Conservation (phyloP, 441 rosid genomes). For the Capsella rubella region DNA sequence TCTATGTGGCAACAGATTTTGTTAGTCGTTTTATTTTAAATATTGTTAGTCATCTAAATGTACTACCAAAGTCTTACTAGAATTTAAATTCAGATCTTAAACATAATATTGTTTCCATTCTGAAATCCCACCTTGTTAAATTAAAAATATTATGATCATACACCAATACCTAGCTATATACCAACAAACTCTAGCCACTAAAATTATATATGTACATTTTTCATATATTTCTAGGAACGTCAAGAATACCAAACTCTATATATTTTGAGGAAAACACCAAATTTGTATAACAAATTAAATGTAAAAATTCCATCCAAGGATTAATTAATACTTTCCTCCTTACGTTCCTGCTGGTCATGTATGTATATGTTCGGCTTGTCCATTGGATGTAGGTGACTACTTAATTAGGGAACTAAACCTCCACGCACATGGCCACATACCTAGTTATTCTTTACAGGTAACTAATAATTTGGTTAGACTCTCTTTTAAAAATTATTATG, state of each 20-base stretch:
- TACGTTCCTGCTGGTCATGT: constrained; percentile 13
- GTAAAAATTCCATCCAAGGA: neutral
- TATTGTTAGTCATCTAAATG: no score
- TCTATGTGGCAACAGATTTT: neutral
- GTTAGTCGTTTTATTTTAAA: neutral
- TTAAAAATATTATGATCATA: neutral
- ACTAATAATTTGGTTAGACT: constrained; percentile 38
- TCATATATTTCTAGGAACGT: neutral
- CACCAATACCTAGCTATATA: neutral
- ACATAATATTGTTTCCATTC: neutral
- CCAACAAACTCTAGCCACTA: neutral
- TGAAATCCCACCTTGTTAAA: neutral
- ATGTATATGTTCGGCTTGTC: constrained; percentile 22
- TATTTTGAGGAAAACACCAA: neutral
- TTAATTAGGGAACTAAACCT: constrained; percentile 43
- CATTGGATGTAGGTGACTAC: constrained; percentile 27
- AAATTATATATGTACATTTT: neutral
- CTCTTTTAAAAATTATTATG: neutral
- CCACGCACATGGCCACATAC: constrained; percentile 62
- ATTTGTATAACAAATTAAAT: neutral
- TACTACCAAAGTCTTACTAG: neutral
- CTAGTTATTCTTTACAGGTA: constrained; percentile 42
- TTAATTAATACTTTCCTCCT: constrained; percentile 2
- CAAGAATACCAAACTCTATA: neutral
- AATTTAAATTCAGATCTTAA: neutral